Evolutionary conservation across 805 yeast species (phyloP).

Genomic region (Candida chauliodis): DNA sequence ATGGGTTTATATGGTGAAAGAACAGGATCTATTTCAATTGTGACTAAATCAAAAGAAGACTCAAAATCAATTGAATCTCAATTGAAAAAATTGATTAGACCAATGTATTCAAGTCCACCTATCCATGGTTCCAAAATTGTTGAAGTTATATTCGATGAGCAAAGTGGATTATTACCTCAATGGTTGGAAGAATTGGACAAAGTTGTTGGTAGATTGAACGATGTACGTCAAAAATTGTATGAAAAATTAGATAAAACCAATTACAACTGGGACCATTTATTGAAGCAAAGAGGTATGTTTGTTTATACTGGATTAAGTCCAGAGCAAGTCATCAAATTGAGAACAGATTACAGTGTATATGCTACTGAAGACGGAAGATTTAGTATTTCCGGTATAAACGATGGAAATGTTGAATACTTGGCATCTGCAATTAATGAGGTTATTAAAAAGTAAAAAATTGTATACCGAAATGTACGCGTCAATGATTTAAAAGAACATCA

Average conservation of each 20-base stretch:
- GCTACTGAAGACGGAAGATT: conserved; percentile 89
- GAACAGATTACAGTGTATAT: conserved; percentile 72
- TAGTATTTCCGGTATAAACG: conserved; percentile 85
- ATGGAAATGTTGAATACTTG: conserved; percentile 70
- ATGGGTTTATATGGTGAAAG: conserved; percentile 50
- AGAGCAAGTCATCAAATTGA: conserved; percentile 68
- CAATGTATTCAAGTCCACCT: conserved; percentile 91
- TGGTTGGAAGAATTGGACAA: conserved; percentile 80
- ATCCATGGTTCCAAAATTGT: conserved; percentile 91
- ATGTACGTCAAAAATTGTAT: conserved; percentile 65
- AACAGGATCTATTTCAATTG: conserved; percentile 74
- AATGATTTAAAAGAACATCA: neutral
- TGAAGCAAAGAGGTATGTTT: conserved; percentile 94
- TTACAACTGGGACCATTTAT: conserved; percentile 81
- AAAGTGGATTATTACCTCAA: conserved; percentile 47
- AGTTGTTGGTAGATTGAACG: conserved; percentile 76
- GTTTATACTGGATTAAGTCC: conserved; percentile 79
- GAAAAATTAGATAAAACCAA: conserved; percentile 57
- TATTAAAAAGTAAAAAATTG: conserved; percentile 18
- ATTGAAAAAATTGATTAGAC: conserved; percentile 77
- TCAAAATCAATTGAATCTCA: conserved; percentile 66
- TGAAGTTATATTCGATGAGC: conserved; percentile 62
- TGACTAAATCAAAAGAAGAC: conserved; percentile 54
- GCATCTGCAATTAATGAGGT: conserved; percentile 60
- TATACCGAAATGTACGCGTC: conserved; percentile 2